Evolutionary conservation across 495 filamentous ascomycete genomes (phyloP).

Genomic region (Aspergillus bridgeri): DNA sequence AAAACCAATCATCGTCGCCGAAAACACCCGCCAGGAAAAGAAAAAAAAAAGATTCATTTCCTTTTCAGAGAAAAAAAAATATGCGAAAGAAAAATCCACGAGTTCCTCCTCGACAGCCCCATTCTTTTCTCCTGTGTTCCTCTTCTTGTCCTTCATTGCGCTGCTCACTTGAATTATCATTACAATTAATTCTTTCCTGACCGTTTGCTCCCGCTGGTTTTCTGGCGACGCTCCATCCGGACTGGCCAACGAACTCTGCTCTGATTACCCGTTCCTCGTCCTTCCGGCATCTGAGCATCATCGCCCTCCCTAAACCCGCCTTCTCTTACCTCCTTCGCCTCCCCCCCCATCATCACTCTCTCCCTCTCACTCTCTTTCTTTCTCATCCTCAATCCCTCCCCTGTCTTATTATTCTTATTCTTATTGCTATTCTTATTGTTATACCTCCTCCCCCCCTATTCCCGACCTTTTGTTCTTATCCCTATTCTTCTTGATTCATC

Average conservation of each 20-base stretch:
- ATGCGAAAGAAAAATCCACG: constrained; percentile 28
- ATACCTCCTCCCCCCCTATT: constrained; percentile 3
- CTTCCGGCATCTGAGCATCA: constrained; percentile 10
- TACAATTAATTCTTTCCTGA: constrained; percentile 19
- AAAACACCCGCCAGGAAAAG: constrained; percentile 18
- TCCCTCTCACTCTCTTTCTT: constrained; percentile 12
- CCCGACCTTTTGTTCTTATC: not conserved
- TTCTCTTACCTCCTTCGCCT: constrained; percentile 15
- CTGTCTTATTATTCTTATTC: constrained; percentile 13
- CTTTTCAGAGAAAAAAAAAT: constrained; percentile 14
- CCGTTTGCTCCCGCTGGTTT: constrained; percentile 11
- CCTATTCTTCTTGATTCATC: not conserved
- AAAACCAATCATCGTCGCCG: constrained; percentile 22
- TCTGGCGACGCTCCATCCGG: not conserved
- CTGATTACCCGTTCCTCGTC: constrained; percentile 23
- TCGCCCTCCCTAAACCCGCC: constrained; percentile 12
- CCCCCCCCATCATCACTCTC: constrained; percentile 7
- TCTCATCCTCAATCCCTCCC: constrained; percentile 12
- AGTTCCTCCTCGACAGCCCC: constrained; percentile 19
- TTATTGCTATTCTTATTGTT: constrained; percentile 13
- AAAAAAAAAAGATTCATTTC: not conserved
- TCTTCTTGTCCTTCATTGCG: not conserved
- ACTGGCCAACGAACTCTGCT: constrained; percentile 22
- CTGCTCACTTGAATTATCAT: constrained; percentile 15
- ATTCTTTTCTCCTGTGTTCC: constrained; percentile 6